These are phyloP conservation scores for Carex scoparia DNA, from an alignment of 176 grass and related monocot genomes.

Conservation along the genomic window DNA sequence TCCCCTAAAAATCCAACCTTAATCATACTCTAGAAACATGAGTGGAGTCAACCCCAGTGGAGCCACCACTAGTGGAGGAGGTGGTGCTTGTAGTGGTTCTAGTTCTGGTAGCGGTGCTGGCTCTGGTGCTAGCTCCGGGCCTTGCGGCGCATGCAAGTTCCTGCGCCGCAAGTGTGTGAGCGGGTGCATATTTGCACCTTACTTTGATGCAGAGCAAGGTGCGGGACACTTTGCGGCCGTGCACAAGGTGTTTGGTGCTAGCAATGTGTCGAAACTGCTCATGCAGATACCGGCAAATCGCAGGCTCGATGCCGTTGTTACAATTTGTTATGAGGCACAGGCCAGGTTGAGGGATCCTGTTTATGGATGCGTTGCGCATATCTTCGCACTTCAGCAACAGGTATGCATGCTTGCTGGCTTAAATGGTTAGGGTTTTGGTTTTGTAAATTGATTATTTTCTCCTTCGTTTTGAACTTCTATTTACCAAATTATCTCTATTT, in stretches of 20 bases:
- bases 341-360: slow-evolving; percentile 86
- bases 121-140: slow-evolving; percentile 34
- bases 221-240: slow-evolving; percentile 93
- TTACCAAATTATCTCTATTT: background rate
- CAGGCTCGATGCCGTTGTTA: slow-evolving; percentile 95
- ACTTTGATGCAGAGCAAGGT: slow-evolving; percentile 96
- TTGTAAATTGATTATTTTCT: background rate
- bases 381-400: slow-evolving; percentile 98
- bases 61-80: slow-evolving; percentile 38
- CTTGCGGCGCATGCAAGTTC: slow-evolving; percentile 96
- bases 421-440: background rate
- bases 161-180: slow-evolving; percentile 89
- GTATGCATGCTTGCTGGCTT: slow-evolving; percentile 22
- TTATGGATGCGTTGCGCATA: slow-evolving; percentile 95
- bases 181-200: slow-evolving; percentile 94
- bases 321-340: slow-evolving; percentile 95
- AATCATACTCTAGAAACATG: slow-evolving; percentile 2
- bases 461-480: background rate
- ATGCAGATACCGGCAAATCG: slow-evolving; percentile 91
- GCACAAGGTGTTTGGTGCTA: slow-evolving; percentile 99
- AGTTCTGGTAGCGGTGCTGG: slow-evolving; percentile 24
- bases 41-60: slow-evolving; percentile 56
- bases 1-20: slow-evolving; percentile 7
- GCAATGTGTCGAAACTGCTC: slow-evolving; percentile 96
- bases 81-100: slow-evolving; percentile 12